Conservation (phyloP, 2,329 filamentous ascomycete genomes). For the Fusarium sp. region DNA sequence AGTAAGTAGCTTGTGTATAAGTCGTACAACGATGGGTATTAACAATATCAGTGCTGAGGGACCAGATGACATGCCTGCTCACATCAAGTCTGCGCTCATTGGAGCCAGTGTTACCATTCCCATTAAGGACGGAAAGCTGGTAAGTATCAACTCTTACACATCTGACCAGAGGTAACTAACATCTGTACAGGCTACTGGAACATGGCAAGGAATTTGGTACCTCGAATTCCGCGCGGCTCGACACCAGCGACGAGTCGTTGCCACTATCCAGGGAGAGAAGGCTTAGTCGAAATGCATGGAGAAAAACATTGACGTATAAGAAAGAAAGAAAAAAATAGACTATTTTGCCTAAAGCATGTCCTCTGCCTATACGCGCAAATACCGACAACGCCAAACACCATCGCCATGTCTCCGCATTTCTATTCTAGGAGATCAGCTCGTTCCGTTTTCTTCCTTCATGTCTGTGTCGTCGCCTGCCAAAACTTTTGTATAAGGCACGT, state of each 20-base stretch:
- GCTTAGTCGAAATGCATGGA: conserved; percentile 44
- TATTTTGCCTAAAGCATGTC: conserved; percentile 30
- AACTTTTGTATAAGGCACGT: conserved; percentile 75
- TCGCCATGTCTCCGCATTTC: conserved; percentile 51
- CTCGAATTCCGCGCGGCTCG: conserved; percentile 86
- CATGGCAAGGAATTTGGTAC: conserved; percentile 94
- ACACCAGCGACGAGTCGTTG: conserved; percentile 87
- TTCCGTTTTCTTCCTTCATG: conserved; percentile 68
- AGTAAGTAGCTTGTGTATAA: conserved; percentile 49
- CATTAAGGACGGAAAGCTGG: conserved; percentile 87
- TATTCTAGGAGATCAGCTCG: conserved; percentile 47
- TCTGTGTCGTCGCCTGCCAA: conserved; percentile 75
- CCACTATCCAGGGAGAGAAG: conserved; percentile 93
- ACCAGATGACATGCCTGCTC: conserved; percentile 95
- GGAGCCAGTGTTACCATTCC: conserved; percentile 93
- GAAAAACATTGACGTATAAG: conserved; percentile 14
- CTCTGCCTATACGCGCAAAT: conserved; percentile 26
- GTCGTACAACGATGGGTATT: conserved; percentile 4
- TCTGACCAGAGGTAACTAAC: conserved; percentile 12
- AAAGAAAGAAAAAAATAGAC: conserved; percentile 30
- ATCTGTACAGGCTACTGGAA: conserved; percentile 68
- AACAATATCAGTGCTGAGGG: conserved; percentile 77
- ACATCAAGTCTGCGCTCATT: conserved; percentile 92
- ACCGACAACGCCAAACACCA: conserved; percentile 56
- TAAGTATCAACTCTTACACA: conserved; percentile 54